Percentiles rank a stretch among this genome's conserved stretches.
Conservation (phyloP, 2,329 filamentous ascomycete species). For the Fusarium virguliforme region DNA sequence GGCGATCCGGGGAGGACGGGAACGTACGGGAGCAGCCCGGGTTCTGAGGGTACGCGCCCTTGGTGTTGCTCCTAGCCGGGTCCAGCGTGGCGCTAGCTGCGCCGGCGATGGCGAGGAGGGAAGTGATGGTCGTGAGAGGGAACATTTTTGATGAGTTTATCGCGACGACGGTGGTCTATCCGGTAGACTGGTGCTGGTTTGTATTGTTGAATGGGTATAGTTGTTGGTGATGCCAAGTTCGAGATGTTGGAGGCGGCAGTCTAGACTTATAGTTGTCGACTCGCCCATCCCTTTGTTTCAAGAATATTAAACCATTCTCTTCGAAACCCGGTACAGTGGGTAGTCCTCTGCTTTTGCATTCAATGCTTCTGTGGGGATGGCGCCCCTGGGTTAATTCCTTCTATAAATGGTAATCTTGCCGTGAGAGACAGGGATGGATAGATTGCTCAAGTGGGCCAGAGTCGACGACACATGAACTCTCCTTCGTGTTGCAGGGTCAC, state of each 20-base stretch:
- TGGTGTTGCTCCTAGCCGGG: conserved; percentile 46
- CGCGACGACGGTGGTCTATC: background rate
- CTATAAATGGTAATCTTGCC: background rate
- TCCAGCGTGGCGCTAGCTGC: conserved; percentile 46
- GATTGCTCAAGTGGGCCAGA: background rate
- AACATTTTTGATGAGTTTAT: conserved; percentile 36
- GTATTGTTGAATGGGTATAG: background rate
- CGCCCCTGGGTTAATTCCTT: background rate
- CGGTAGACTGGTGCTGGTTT: background rate
- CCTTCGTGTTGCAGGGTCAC: background rate
- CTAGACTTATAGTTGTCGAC: conserved; percentile 26
- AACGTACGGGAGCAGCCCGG: conserved; percentile 43
- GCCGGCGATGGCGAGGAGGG: conserved; percentile 42
- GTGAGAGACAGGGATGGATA: background rate
- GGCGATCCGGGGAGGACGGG: no score
- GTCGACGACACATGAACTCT: background rate
- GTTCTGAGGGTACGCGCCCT: conserved; percentile 46
- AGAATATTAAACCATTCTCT: conserved; percentile 30
- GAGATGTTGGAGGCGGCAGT: background rate
- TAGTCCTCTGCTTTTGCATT: background rate
- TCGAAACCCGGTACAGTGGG: conserved; percentile 35
- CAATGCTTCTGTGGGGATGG: background rate
- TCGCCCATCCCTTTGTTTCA: conserved; percentile 27
- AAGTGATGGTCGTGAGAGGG: conserved; percentile 42
- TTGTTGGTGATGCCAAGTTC: background rate